Evolutionary conservation across 202 grass and related monocot species (phyloP).

Genomic region (Hordeum pubiflorum): DNA sequence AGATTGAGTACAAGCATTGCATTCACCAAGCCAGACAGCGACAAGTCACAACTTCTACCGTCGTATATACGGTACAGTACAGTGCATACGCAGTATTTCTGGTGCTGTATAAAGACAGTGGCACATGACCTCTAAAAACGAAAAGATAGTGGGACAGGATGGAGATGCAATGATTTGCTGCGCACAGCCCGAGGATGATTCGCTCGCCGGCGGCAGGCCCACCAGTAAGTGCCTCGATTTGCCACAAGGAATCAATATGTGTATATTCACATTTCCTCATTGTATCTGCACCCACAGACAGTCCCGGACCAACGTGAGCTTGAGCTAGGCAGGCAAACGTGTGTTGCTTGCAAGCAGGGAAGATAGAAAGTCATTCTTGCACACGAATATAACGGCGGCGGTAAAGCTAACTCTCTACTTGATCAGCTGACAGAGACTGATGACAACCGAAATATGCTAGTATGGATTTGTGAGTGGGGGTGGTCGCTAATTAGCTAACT

Average conservation of each 20-base stretch:
- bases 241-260: neutral
- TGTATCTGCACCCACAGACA: too few relatives aligned
- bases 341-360: constrained; percentile 21
- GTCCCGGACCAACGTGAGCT: too few relatives aligned
- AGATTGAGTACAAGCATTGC: constrained; percentile 1
- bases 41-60: neutral
- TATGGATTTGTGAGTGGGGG: neutral
- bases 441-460: neutral
- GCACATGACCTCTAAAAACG: too few relatives aligned
- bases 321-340: neutral
- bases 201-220: neutral
- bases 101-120: too few relatives aligned
- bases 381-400: constrained; percentile 45
- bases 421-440: neutral
- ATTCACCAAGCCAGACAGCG: constrained; percentile 17
- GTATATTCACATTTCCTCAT: neutral
- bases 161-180: neutral
- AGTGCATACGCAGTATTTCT: too few relatives aligned
- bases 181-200: neutral
- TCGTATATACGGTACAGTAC: too few relatives aligned
- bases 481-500: neutral
- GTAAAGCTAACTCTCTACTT: too few relatives aligned
- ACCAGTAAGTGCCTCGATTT: neutral
- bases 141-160: too few relatives aligned
- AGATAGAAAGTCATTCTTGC: constrained; percentile 22